Evolutionary conservation across 768 basidiomycete genomes (phyloP), one percentile per base, ranked within the genome.

Genomic region (Crepidotus variabilis): DNA sequence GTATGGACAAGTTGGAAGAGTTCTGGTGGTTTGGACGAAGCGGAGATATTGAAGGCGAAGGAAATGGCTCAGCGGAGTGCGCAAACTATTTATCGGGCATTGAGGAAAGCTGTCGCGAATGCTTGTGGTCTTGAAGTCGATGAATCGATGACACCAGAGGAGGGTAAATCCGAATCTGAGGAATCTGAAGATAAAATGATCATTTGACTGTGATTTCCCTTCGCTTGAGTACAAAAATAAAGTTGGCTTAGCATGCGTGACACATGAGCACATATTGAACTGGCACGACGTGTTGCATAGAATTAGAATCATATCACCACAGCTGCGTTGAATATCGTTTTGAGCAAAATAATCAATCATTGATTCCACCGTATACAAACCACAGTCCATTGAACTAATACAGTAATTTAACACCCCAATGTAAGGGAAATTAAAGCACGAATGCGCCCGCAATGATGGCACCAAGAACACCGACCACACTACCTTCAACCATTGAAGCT

Each of bases 1-100:
- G 78, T 86, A 8, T 87, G 85, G 85, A 78, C 81, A 13, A 81
- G 78, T 62, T 87, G 85, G 80, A 72, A 71, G 50, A 66, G 76
- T 0, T 59, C 56, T 2, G 47, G 58, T 49, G 60, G 69, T 52
- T 76, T 80, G 59, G 72, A 78, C 43, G 75, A 74, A 50, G 65
- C 55, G 1, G 76, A 78, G 11, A 61, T 87, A 8, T 61, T 65
- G 13, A 57, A 65, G n/a, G 85, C 82, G 2, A 75, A 72, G 57
- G 72, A 73, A n/a, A 61, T 84, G 33, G 86, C 32, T 20, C 39
- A 33, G 32, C n/a, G 45, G 2, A 45, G 32, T 20, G 55, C 55
- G 13, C 36, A 56, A 20, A 50, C 24, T 5, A 34, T 56, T 33
- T 33, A 39, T 43, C 43, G 8, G 2, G 18, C 21, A 0, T 46